These are phyloP conservation scores for Colletotrichum gloeosporioides DNA, from an alignment of 2,329 filamentous ascomycete species.

Conservation along the genomic window DNA sequence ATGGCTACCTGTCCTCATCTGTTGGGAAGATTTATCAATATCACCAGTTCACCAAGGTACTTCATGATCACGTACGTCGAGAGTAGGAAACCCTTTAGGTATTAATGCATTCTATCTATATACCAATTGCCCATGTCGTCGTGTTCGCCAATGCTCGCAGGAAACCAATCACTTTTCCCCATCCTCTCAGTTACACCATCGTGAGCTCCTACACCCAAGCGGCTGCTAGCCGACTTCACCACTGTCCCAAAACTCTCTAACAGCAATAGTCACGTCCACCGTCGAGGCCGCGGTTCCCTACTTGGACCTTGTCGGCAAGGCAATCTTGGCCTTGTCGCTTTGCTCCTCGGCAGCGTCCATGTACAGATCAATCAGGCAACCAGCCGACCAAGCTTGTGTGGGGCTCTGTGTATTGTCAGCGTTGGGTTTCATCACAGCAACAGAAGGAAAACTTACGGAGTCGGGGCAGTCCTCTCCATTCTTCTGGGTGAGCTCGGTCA, in stretches of 20 bases:
- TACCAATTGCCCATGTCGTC: background rate
- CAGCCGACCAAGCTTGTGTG: slow-evolving; percentile 95
- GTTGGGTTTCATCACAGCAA: background rate
- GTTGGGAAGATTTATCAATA: too few species aligned
- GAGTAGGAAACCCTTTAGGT: background rate
- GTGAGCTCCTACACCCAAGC: background rate
- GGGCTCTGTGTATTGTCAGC: slow-evolving; percentile 66
- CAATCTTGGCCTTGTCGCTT: slow-evolving; percentile 26
- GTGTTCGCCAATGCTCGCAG: background rate
- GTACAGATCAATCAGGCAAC: slow-evolving; percentile 93
- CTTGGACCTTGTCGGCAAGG: slow-evolving; percentile 29
- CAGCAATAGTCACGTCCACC: background rate
- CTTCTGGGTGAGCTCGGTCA: slow-evolving; percentile 94
- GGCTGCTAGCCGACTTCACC: background rate
- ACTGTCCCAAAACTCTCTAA: background rate
- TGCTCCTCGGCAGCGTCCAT: slow-evolving; percentile 79
- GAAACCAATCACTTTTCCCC: background rate
- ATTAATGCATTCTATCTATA: slow-evolving; percentile 18
- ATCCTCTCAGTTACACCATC: background rate
- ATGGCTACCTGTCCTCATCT: too few species aligned
- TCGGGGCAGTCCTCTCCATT: slow-evolving; percentile 83
- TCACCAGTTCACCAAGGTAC: background rate
- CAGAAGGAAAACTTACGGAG: slow-evolving; percentile 67
- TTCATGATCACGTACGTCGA: fast-evolving
- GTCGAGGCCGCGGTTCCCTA: background rate